These are phyloP conservation scores for Rhodotorula sp. DNA, from an alignment of 1,284 basidiomycete species.

Conservation along the genomic window DNA sequence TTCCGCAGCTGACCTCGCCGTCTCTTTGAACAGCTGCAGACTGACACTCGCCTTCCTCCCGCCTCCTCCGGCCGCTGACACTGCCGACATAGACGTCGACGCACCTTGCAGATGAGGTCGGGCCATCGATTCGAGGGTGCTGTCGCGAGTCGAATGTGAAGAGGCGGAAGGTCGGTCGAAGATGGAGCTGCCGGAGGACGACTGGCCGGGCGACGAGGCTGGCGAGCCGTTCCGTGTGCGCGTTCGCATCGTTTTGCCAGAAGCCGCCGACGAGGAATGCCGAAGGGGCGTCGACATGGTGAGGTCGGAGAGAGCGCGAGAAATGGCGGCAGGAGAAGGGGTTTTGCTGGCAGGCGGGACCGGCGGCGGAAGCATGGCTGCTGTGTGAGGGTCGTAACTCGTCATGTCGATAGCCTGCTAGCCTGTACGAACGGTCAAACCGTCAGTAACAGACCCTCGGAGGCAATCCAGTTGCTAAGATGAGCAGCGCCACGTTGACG, in stretches of 20 bases:
- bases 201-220: constrained; percentile 7
- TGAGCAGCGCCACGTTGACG: too few species aligned
- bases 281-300: neutral
- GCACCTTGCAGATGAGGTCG: neutral
- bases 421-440: neutral
- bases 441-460: too few species aligned
- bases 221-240: neutral
- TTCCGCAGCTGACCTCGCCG: constrained; percentile 12
- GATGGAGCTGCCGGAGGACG: constrained; percentile 16
- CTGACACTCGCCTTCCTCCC: constrained; percentile 42
- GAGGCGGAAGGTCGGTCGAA: constrained; percentile 17
- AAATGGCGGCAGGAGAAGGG: constrained; percentile 6
- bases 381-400: neutral
- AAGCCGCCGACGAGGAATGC: neutral
- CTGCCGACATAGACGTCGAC: neutral
- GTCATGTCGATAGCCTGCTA: neutral
- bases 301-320: constrained; percentile 12
- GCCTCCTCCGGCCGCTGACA: neutral
- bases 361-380: neutral
- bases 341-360: neutral
- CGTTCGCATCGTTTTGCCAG: neutral
- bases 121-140: neutral
- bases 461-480: too few species aligned
- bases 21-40: constrained; percentile 43
- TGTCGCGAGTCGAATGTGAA: constrained; percentile 2